Percentiles rank a stretch among this genome's conserved stretches.
phyloP scores from a whole-genome alignment of 345 rosid genomes.

The Lepidium aucheri region DNA sequence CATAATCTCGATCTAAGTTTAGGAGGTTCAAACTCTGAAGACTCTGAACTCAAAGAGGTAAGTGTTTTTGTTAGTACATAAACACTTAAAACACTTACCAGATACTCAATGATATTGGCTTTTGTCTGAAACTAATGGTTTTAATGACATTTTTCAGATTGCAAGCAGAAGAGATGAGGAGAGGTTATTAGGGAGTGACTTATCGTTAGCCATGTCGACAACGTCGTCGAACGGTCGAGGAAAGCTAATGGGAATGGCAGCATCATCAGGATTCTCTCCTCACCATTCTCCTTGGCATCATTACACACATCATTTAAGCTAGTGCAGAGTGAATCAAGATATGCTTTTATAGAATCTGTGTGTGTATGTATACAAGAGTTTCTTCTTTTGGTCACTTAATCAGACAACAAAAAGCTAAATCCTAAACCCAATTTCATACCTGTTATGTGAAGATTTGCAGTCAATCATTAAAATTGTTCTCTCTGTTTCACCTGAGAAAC shows the following conservation, averaged over 20 bases:
- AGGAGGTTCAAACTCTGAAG: constrained; percentile 41
- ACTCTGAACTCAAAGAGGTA: background rate
- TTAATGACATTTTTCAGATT: background rate
- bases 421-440: background rate
- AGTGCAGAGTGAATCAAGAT: background rate
- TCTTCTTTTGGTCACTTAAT: background rate
- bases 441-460: background rate
- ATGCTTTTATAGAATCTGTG: background rate
- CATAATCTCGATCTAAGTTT: constrained; percentile 82
- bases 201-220: constrained; percentile 35
- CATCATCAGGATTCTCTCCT: constrained; percentile 99
- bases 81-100: too few species aligned
- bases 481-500: background rate
- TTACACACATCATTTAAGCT: constrained; percentile 15
- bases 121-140: background rate
- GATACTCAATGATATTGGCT: background rate
- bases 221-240: constrained; percentile 27
- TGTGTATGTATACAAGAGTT: background rate
- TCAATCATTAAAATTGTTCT: background rate
- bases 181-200: constrained; percentile 47
- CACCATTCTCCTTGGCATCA: constrained; percentile 64
- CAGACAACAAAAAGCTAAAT: background rate
- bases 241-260: constrained; percentile 36
- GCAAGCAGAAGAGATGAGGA: constrained; percentile 53
- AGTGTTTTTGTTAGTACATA: background rate